phyloP scores from a whole-genome alignment of 2,329 filamentous ascomycete genomes.

The Dichotomopilus funicola region DNA sequence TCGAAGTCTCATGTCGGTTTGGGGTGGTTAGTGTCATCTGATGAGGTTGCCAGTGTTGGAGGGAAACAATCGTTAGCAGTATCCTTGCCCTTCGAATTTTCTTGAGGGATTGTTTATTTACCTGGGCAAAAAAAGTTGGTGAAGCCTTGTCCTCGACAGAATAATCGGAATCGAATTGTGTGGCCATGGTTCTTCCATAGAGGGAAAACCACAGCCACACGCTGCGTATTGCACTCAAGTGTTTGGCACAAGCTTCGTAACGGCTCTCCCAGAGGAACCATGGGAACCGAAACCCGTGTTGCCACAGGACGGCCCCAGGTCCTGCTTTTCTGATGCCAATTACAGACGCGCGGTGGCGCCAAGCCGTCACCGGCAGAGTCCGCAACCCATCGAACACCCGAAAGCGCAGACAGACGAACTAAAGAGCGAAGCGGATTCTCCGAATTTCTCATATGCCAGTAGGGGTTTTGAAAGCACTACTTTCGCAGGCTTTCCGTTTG shows the following conservation, averaged over 20 bases:
- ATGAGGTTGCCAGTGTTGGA: neutral
- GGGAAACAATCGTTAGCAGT: constrained; percentile 24
- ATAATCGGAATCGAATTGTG: constrained; percentile 31
- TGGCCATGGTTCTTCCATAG: constrained; percentile 5
- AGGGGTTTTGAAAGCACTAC: constrained; percentile 30
- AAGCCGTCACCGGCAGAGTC: constrained; percentile 29
- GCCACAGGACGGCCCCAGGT: constrained; percentile 18
- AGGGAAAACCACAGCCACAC: constrained; percentile 19
- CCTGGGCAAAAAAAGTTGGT: constrained; percentile 25
- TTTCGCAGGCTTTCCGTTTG: constrained; percentile 52
- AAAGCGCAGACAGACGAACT: constrained; percentile 13
- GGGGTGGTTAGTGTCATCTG: neutral
- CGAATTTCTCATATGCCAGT: constrained; percentile 71
- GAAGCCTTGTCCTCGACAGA: constrained; percentile 30
- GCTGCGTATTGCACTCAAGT: constrained; percentile 32
- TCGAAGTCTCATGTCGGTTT: neutral
- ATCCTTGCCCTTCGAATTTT: constrained; percentile 16
- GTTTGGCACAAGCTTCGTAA: constrained; percentile 29
- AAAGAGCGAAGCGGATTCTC: constrained; percentile 27
- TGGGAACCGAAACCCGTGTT: constrained; percentile 13
- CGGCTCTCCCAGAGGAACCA: constrained; percentile 27
- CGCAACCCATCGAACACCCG: constrained; percentile 18
- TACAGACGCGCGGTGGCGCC: constrained; percentile 26
- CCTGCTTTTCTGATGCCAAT: constrained; percentile 33
- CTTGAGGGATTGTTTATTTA: constrained; percentile 11